Base-by-base conservation (phyloP, 2,329 filamentous ascomycete genomes). In the Fusarium vanettenii region DNA sequence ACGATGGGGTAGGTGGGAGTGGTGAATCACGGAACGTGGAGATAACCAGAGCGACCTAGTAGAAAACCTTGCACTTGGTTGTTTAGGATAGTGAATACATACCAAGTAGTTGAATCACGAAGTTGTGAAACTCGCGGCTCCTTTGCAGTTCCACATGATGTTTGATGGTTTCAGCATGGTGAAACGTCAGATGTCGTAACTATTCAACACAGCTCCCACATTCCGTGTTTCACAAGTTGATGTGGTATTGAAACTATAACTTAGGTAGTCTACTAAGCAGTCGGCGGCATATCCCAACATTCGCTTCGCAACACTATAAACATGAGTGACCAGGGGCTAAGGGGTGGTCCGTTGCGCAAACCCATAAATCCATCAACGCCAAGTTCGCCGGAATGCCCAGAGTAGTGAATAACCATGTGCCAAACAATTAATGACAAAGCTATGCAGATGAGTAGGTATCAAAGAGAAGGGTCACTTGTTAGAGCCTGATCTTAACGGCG, bases 401-500 rank as follows among this genome's bases (percentile, higher is more conserved):
- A 45, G 29, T 18, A 64, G 16, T 27, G 56, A 39, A 39, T 39
- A 39, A 59, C 35, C 31, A 56, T 9, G 18, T 39, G 20, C 27
- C 9, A 45, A n/a, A 33, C 41, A 43, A 22, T 18, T 41, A 60
- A 50, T 31, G 22, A 31, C 27, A 64, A 50, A 27, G 10, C n/a
- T 33, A 35, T 64, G 33, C 37, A 55, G 27, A 20, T 33, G 31
- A 62, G 31, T 10, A 48, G 25, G 41, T 59, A 59, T 57, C 56
- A 20, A 37, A 22, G 18, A 43, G 48, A 35, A 25, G 25, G 33
- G 13, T n/a, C 35, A 41, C 22, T 14, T 31, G 14, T 18, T 71
- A 95, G 55, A 95, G 82, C 61, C 91, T 91, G 52, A 97, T 92
- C 81, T 92, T 91, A 77, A 87, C 89, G 8, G 95, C 94, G 64